These are phyloP conservation scores for Proliferodiscus dingleyae DNA, from an alignment of 2,329 filamentous ascomycete species.

Conservation along the genomic window DNA sequence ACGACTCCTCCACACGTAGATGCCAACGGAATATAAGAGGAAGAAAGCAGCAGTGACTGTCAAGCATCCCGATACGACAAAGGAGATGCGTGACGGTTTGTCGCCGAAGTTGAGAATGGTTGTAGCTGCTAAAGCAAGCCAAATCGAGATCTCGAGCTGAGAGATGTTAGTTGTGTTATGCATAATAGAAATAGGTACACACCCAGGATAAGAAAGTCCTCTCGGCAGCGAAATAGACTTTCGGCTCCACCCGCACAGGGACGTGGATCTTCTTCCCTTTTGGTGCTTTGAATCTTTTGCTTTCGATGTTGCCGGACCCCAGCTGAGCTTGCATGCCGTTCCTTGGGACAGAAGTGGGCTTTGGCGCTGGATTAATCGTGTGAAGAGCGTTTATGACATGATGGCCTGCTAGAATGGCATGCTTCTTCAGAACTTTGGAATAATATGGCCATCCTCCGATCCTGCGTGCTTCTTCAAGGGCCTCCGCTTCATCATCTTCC, in stretches of 20 bases:
- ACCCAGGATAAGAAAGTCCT: slow-evolving; percentile 94
- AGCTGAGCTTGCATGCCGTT: slow-evolving; percentile 50
- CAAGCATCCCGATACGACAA: slow-evolving; percentile 71
- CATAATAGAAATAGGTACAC: slow-evolving; percentile 32
- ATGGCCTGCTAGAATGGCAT: slow-evolving; percentile 19
- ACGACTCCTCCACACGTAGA: slow-evolving; percentile 84
- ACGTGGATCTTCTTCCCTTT: slow-evolving; percentile 92
- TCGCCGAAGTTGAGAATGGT: slow-evolving; percentile 77
- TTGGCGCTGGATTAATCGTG: slow-evolving; percentile 15
- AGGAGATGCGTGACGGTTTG: slow-evolving; percentile 51
- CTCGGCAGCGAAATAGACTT: slow-evolving; percentile 95
- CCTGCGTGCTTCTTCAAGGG: slow-evolving; percentile 70
- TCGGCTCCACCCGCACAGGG: slow-evolving; percentile 90
- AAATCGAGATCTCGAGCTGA: slow-evolving; percentile 91
- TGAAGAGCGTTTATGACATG: slow-evolving; percentile 14
- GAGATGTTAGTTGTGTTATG: slow-evolving; percentile 16
- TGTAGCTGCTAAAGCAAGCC: slow-evolving; percentile 81
- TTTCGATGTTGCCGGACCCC: slow-evolving; percentile 50
- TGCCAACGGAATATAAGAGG: slow-evolving; percentile 74
- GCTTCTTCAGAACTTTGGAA: slow-evolving; percentile 48
- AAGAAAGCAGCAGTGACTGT: slow-evolving; percentile 73
- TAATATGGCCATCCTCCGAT: slow-evolving; percentile 75
- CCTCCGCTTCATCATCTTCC: slow-evolving; percentile 70
- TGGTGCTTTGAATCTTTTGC: slow-evolving; percentile 64
- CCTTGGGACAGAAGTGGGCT: slow-evolving; percentile 43